Evolutionary conservation across 75 land plant genomes (phyloP).

Genomic region (Gnetum montanum): DNA sequence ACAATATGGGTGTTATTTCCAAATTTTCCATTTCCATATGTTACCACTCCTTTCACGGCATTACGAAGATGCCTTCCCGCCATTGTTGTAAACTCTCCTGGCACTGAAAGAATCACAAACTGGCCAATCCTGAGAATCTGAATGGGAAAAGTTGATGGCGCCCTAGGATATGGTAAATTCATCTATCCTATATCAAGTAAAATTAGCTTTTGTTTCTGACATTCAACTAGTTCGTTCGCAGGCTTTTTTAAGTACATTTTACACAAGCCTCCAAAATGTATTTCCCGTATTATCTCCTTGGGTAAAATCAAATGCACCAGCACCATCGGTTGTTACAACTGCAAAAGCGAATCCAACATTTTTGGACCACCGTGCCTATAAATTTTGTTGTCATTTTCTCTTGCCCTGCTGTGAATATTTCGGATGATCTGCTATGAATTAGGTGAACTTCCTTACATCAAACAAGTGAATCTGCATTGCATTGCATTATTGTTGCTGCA

Average conservation of each 20-base stretch:
- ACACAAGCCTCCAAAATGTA: slow-evolving; percentile 51
- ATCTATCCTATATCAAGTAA: slow-evolving; percentile 75
- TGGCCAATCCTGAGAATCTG: slow-evolving; percentile 68
- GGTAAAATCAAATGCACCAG: slow-evolving; percentile 62
- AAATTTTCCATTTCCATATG: slow-evolving; percentile 41
- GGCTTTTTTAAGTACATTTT: slow-evolving; percentile 46
- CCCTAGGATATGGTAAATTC: slow-evolving; percentile 68
- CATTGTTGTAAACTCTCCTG: slow-evolving; percentile 91
- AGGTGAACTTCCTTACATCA: too few relatives aligned
- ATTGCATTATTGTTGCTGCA: too few relatives aligned
- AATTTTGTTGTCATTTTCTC: too few relatives aligned
- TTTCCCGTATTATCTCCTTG: slow-evolving; percentile 74
- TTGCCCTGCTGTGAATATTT: too few relatives aligned
- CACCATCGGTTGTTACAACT: slow-evolving; percentile 90
- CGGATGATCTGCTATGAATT: too few relatives aligned
- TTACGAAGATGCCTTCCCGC: slow-evolving; percentile 70
- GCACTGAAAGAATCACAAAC: slow-evolving; percentile 60
- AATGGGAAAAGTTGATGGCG: slow-evolving; percentile 79
- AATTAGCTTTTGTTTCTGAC: slow-evolving; percentile 67
- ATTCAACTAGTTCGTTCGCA: slow-evolving; percentile 43
- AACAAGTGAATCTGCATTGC: too few relatives aligned
- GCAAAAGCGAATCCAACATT: slow-evolving; percentile 82
- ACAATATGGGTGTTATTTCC: slow-evolving; percentile 30
- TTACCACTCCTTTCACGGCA: slow-evolving; percentile 53
- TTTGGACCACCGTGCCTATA: too few relatives aligned